phyloP scores from a whole-genome alignment of 345 rosid species.

The Populus euphratica region DNA sequence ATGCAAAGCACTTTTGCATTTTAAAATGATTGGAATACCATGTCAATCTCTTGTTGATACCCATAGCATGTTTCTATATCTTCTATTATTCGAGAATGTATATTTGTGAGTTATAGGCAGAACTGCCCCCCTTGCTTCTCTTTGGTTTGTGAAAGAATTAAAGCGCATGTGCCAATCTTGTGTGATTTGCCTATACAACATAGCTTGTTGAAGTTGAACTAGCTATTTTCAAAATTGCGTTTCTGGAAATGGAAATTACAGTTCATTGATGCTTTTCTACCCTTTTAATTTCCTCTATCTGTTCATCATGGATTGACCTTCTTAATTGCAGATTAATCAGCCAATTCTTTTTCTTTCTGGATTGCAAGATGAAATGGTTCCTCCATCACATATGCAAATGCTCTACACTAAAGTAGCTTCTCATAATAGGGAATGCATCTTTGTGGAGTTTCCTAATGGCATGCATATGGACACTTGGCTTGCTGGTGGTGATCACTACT shows the following conservation, averaged over 20 bases:
- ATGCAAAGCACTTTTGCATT: background rate
- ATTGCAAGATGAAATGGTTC: constrained; percentile 97
- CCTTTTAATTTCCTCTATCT: background rate
- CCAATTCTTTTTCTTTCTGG: constrained; percentile 97
- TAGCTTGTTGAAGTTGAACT: constrained; percentile 4
- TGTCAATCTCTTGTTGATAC: background rate
- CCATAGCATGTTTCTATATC: background rate
- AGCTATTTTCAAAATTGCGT: background rate
- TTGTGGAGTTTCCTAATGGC: constrained; percentile 85
- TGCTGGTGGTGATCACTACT: constrained; percentile 82
- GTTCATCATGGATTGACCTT: constrained; percentile 13
- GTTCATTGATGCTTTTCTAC: background rate
- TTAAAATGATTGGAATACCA: background rate
- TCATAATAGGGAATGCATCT: constrained; percentile 60
- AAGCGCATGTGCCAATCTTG: background rate
- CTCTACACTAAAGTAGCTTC: constrained; percentile 87
- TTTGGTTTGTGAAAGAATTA: background rate
- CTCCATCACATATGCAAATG: constrained; percentile 86
- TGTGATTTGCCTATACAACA: background rate
- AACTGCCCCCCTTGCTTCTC: background rate
- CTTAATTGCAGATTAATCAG: constrained; percentile 62
- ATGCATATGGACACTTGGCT: constrained; percentile 99
- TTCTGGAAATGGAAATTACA: constrained; percentile 5
- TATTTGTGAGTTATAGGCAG: background rate
- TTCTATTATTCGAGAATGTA: background rate